Evolutionary conservation across 306 rosid species (phyloP), one percentile per base, ranked within the genome.

Genomic region (Dalbergia oliveri): DNA sequence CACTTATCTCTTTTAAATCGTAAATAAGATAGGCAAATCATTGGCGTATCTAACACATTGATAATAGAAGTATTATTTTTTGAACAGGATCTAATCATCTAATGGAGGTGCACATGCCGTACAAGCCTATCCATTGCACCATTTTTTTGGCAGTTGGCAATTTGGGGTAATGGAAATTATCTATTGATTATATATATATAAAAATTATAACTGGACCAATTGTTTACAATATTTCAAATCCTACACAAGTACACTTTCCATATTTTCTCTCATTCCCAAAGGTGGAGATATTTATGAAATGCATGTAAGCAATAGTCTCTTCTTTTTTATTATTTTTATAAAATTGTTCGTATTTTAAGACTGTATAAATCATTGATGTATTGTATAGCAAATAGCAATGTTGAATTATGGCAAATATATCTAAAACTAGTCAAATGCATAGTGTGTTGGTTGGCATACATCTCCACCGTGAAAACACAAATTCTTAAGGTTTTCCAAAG

Each of bases 51-150:
- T 19, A 72, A 72, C 6, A 56, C 31, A 57, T 6, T 8, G 41
- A 34, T 37, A 41, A 72, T 72, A 14, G 8, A 37, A 9, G 10
- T 72, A 72, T 56, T 37, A 65, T 8, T 49, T 31, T 37, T 41
- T 69, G 9, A 45, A 61, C 65, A 61, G 54, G 33, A 74, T 60
- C 58, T 44, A 61, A 61, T 16, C 15, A 74, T 60, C 58, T 44
- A 61, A 61, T 16, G 59, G 26, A 75, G 62, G 49, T 47, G 49
- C 26, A 39, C 49, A 37, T 60, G 47, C 79, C 61, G 71, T 75
- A 47, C 79, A 75, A 60, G 45, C 63, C 75, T 70, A 70, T 70
- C 75, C 58, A 31, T 50, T 51, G 62, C 44, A 50, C 49, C 23
- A 43, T 73, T 73, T 73, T 23, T 58, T 58, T 21, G 67, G 23